Conservation (phyloP, 352 stramenopile genomes). For the Pythium phragmiticola region DNA sequence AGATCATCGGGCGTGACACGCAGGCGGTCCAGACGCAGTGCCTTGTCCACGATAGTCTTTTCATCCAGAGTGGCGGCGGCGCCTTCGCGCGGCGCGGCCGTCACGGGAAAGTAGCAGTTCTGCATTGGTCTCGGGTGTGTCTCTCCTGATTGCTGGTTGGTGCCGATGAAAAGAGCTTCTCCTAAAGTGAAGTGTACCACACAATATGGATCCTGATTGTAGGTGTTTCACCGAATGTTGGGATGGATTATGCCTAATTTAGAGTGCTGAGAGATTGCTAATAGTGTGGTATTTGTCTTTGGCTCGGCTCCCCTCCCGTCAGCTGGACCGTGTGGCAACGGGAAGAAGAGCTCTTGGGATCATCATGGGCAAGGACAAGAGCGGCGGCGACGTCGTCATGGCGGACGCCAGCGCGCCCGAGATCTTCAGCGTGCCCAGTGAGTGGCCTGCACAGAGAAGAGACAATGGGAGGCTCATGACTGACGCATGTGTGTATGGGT, state of each 20-base stretch:
- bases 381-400: slow-evolving; percentile 29
- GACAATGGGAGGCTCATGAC: background rate
- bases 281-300: slow-evolving; percentile 4
- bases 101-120: slow-evolving; percentile 82
- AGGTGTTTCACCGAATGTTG: background rate
- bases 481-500: background rate
- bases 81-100: slow-evolving; percentile 27
- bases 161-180: background rate
- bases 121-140: slow-evolving; percentile 43
- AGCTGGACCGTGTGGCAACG: slow-evolving; percentile 19
- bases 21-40: slow-evolving; percentile 35
- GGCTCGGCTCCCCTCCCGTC: slow-evolving; percentile 5
- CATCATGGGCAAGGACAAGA: slow-evolving; percentile 32
- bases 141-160: slow-evolving; percentile 16
- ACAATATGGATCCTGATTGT: background rate
- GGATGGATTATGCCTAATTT: background rate
- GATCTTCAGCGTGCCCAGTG: slow-evolving; percentile 35
- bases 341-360: slow-evolving; percentile 6
- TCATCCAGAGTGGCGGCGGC: background rate
- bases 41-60: slow-evolving; percentile 31
- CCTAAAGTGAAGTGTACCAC: slow-evolving; percentile 10
- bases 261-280: background rate
- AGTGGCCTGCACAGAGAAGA: slow-evolving; percentile 3
- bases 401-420: slow-evolving; percentile 25
- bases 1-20: slow-evolving; percentile 76